Base-by-base conservation (phyloP, 441 rosid species). In the Capsella rubella region DNA sequence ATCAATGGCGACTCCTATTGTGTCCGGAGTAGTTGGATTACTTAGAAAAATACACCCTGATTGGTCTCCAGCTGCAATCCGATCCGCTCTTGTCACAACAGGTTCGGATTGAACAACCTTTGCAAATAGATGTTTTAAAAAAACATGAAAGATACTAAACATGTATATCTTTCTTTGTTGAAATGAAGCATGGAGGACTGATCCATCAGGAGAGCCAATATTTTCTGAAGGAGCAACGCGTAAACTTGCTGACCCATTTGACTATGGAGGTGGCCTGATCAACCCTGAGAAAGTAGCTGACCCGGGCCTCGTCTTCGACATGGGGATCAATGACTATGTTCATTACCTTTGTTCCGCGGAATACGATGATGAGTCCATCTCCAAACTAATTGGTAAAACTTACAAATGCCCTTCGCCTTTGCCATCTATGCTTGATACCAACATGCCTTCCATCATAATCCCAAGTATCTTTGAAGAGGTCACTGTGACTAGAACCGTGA, bases 301-400 rank as follows among this genome's bases (percentile, higher is more conserved):
- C 67, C 95, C 95, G 2, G 92, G 91, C 25, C 89, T 90, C 43
- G 31, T 87, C 74, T 90, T 86, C 29, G 91, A 90, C 51, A 66
- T 77, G 12, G 72, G 65, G 1, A 77, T 84, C 0, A 67, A 54
- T 25, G 92, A 92, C 72, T 92, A 88, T 68, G 61, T 74, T 55
- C 56, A 74, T 16, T 90, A 88, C 76, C 87, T 90, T 16, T 92
- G 96, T 69, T 83, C 93, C 6, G 81, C 85, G 3, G 84, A 84
- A 12, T 88, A 88, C 15, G 85, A 82, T 9, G 83, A 87, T 63
- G 74, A 59, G 53, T 76, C 83, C 25, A 65, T 77, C 28, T 77
- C 76, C 1, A 50, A 42, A 57, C 35, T 77, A 25, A 0, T 77
- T 49, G 76, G 69, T 6, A 71, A 71, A 51, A 4, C 50, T 32